These are phyloP conservation scores for Venturiaceae sp. DNA, from an alignment of 2,329 filamentous ascomycete genomes.

Conservation along the genomic window DNA sequence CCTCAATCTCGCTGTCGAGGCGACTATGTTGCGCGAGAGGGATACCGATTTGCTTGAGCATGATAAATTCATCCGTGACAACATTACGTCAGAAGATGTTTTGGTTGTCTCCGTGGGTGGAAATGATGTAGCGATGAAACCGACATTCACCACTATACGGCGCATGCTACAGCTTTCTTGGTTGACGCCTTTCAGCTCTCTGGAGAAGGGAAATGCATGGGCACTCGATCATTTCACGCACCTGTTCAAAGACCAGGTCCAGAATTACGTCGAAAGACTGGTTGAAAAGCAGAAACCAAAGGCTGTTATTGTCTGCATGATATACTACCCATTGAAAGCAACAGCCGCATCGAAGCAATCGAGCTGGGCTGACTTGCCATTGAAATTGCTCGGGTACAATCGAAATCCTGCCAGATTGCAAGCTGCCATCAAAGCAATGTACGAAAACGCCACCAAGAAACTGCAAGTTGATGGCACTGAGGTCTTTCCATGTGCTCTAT, in stretches of 20 bases:
- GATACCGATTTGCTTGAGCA: conserved; percentile 18
- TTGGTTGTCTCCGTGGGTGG: conserved; percentile 26
- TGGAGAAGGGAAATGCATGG: conserved; percentile 18
- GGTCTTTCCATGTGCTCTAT: conserved; percentile 22
- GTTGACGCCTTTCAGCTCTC: conserved; percentile 15
- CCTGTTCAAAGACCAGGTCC: conserved; percentile 19
- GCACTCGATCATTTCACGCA: conserved; percentile 21
- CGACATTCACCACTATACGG: conserved; percentile 17
- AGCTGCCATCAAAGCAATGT: conserved; percentile 22
- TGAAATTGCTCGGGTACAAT: conserved; percentile 22
- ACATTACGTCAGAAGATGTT: conserved; percentile 20
- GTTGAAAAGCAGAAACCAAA: conserved; percentile 20
- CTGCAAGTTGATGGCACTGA: conserved; percentile 20
- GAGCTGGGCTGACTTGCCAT: conserved; percentile 21
- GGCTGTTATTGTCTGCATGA: conserved; percentile 26
- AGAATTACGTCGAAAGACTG: conserved; percentile 19
- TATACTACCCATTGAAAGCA: conserved; percentile 25
- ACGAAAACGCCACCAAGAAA: conserved; percentile 18
- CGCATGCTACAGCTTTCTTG: conserved; percentile 24
- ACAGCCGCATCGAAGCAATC: conserved; percentile 16
- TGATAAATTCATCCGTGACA: conserved; percentile 24
- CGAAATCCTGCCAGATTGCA: conserved; percentile 20
- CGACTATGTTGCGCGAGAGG: conserved; percentile 22
- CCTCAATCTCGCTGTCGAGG: conserved; percentile 26
- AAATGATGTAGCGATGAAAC: conserved; percentile 25